A percentile compares a stretch with the other conserved stretches of the same genome.
Evolutionary conservation across 2,329 filamentous ascomycete genomes (phyloP).

Genomic region (Microdochium paspali): DNA sequence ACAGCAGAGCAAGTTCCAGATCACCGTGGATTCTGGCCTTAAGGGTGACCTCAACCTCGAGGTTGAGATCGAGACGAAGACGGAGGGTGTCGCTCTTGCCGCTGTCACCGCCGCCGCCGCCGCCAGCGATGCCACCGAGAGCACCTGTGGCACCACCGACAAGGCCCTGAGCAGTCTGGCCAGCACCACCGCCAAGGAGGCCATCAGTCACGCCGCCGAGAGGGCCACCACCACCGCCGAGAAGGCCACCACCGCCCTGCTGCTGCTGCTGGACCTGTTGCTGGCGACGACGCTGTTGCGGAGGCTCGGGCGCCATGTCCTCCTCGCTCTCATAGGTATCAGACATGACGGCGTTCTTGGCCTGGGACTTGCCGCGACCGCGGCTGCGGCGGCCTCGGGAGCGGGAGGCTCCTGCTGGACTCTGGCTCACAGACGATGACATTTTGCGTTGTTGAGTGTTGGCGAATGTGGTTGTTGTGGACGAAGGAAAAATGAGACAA

Average conservation of each 20-base stretch:
- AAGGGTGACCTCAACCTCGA: slow-evolving; percentile 72
- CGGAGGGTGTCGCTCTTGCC: slow-evolving; percentile 52
- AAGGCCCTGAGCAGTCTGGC: slow-evolving; percentile 20
- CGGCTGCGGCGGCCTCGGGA: slow-evolving; percentile 28
- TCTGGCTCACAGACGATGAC: slow-evolving; percentile 36
- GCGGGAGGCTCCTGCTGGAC: slow-evolving; percentile 54
- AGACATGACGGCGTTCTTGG: not conserved
- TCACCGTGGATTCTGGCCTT: slow-evolving; percentile 78
- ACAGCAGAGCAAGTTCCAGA: slow-evolving; percentile 59
- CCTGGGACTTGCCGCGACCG: not conserved
- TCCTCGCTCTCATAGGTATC: not conserved
- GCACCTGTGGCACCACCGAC: slow-evolving; percentile 19
- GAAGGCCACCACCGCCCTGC: no score
- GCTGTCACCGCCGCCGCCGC: slow-evolving; percentile 17
- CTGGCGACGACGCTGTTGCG: not conserved
- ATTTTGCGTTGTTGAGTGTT: slow-evolving; percentile 6
- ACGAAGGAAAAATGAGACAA: not conserved
- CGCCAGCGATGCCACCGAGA: not conserved
- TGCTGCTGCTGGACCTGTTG: not conserved
- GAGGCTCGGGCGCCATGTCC: not conserved
- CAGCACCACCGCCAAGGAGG: slow-evolving; percentile 2
- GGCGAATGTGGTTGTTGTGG: not conserved
- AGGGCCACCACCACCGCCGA: slow-evolving; percentile 50
- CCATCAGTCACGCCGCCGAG: slow-evolving; percentile 49
- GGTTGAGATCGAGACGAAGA: slow-evolving; percentile 62